phyloP scores from a whole-genome alignment of 2,329 filamentous ascomycete genomes.

The Magnaporthiopsis rhizophila region DNA sequence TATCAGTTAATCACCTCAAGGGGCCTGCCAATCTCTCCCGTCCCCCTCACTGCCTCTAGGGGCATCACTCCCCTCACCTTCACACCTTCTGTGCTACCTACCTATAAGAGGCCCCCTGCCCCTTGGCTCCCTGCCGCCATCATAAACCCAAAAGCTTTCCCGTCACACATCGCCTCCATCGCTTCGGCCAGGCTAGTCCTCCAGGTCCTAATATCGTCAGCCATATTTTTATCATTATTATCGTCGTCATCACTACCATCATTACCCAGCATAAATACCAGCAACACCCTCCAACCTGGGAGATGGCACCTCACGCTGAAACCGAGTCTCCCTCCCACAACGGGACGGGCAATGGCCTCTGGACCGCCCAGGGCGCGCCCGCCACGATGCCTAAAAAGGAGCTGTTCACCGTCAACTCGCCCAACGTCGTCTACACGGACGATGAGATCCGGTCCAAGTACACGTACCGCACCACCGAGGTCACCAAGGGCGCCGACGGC shows the following conservation, averaged over 20 bases:
- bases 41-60: conserved; percentile 8
- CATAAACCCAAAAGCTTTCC: background rate
- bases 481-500: conserved; percentile 61
- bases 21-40: background rate
- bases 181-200: background rate
- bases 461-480: conserved; percentile 88
- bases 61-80: conserved; percentile 5
- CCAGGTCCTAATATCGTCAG: background rate
- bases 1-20: conserved; percentile 14
- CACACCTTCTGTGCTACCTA: background rate
- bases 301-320: conserved; percentile 91
- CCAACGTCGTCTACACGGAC: conserved; percentile 88
- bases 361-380: conserved; percentile 27
- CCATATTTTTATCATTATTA: too few relatives aligned
- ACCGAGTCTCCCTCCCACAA: conserved; percentile 46
- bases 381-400: conserved; percentile 38
- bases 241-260: too few relatives aligned
- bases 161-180: background rate
- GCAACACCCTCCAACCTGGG: conserved; percentile 19
- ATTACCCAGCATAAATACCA: background rate
- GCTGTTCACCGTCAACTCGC: conserved; percentile 81
- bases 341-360: conserved; percentile 32
- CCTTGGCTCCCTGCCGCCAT: background rate
- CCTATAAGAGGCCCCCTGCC: background rate
- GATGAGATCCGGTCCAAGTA: conserved; percentile 87